phyloP scores from a whole-genome alignment of 1,139 yeast genomes.

The Geotrichum fermentans region DNA sequence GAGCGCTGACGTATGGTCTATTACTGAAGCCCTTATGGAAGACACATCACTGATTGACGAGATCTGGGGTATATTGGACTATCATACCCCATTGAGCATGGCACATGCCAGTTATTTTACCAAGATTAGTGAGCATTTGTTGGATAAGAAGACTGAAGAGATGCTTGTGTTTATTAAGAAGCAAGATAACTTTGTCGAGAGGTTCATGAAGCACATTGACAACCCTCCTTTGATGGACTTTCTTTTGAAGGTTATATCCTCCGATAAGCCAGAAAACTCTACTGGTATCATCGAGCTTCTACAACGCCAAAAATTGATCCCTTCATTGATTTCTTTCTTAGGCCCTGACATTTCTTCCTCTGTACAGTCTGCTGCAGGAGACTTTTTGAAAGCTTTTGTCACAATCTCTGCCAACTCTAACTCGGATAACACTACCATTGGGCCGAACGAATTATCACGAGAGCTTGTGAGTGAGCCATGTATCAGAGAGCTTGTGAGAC shows the following conservation, averaged over 20 bases:
- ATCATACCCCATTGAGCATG: slow-evolving; percentile 60
- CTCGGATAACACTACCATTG: slow-evolving; percentile 76
- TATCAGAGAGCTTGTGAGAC: slow-evolving; percentile 58
- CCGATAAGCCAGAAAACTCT: slow-evolving; percentile 72
- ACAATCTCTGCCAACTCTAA: slow-evolving; percentile 94
- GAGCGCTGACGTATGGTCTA: slow-evolving; percentile 90
- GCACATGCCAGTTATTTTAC: slow-evolving; percentile 81
- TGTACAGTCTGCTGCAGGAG: slow-evolving; percentile 91
- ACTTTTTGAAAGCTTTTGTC: slow-evolving; percentile 86
- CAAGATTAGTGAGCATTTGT: slow-evolving; percentile 87
- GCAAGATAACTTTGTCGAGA: slow-evolving; percentile 58
- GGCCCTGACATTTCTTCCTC: slow-evolving; percentile 57
- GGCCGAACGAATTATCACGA: slow-evolving; percentile 92
- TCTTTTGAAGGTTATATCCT: slow-evolving; percentile 65
- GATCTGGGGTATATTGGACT: slow-evolving; percentile 76
- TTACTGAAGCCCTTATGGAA: slow-evolving; percentile 88
- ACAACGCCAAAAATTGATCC: slow-evolving; percentile 59
- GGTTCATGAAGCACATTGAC: slow-evolving; percentile 72
- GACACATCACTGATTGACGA: slow-evolving; percentile 57
- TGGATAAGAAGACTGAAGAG: slow-evolving; percentile 86
- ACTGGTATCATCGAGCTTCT: slow-evolving; percentile 73
- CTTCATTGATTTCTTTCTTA: slow-evolving; percentile 53
- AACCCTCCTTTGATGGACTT: slow-evolving; percentile 88
- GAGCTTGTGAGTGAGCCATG: slow-evolving; percentile 77
- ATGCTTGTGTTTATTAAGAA: slow-evolving; percentile 67